Conservation (phyloP, 2,329 filamentous ascomycete species). For the Claviceps pusilla region DNA sequence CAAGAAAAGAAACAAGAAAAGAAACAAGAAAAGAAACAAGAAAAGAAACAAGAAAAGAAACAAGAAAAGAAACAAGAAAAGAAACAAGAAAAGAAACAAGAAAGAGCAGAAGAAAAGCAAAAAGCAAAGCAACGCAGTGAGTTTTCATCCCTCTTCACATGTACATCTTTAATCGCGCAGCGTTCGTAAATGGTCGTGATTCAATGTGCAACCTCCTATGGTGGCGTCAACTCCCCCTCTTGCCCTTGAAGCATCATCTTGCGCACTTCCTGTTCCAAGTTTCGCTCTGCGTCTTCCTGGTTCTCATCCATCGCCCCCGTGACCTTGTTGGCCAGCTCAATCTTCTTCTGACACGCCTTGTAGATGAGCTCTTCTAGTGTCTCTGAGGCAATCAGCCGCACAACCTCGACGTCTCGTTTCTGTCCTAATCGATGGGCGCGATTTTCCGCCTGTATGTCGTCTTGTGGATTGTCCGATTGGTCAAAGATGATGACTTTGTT, state of each 20-base stretch:
- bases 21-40: too few species aligned
- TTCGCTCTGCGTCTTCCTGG: conserved; percentile 16
- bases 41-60: not conserved
- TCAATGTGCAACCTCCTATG: conserved; percentile 13
- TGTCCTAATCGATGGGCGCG: conserved; percentile 90
- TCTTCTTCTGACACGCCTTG: conserved; percentile 79
- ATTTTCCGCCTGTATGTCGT: conserved; percentile 97
- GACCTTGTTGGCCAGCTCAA: conserved; percentile 61
- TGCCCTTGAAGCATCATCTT: conserved; percentile 24
- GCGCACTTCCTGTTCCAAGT: conserved; percentile 29
- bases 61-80: not conserved
- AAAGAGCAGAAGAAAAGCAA: not conserved
- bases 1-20: too few species aligned
- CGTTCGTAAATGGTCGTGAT: not conserved
- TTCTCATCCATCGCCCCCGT: conserved; percentile 26
- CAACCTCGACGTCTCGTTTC: conserved; percentile 76
- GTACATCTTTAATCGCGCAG: not conserved
- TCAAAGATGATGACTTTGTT: conserved; percentile 99
- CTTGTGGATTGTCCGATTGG: conserved; percentile 91
- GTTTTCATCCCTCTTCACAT: not conserved
- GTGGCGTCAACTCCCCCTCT: conserved; percentile 23
- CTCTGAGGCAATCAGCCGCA: conserved; percentile 62
- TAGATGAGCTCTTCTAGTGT: conserved; percentile 93
- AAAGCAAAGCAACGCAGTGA: not conserved
- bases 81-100: not conserved